These are phyloP conservation scores for Haplographium delicatum DNA, from an alignment of 495 filamentous ascomycete genomes.

Conservation along the genomic window DNA sequence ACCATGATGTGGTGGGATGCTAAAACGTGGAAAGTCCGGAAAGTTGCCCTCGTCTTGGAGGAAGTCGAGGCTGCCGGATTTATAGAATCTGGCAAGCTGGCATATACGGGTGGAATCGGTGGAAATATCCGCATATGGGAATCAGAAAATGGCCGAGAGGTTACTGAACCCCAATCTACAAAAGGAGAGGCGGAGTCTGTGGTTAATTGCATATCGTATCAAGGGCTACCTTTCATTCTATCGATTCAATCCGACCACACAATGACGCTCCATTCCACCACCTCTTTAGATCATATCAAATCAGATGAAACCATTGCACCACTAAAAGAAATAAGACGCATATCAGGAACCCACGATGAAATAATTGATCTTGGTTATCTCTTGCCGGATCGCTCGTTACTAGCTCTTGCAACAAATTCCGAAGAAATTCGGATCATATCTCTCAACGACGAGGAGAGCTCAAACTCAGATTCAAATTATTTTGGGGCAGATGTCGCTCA, in stretches of 20 bases:
- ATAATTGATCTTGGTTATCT: slow-evolving; percentile 90
- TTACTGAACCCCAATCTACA: slow-evolving; percentile 48
- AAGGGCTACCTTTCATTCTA: slow-evolving; percentile 59
- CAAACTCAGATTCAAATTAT: slow-evolving; percentile 41
- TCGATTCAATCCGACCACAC: slow-evolving; percentile 89
- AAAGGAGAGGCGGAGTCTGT: slow-evolving; percentile 74
- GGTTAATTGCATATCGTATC: slow-evolving; percentile 60
- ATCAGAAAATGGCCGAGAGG: slow-evolving; percentile 65
- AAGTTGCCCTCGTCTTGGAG: slow-evolving; percentile 80
- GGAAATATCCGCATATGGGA: slow-evolving; percentile 81
- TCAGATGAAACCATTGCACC: slow-evolving; percentile 23
- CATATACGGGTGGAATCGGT: slow-evolving; percentile 83
- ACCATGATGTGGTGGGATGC: slow-evolving; percentile 90
- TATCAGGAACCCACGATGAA: slow-evolving; percentile 95
- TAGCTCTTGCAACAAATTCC: slow-evolving; percentile 91
- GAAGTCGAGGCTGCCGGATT: slow-evolving; percentile 81
- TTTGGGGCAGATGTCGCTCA: slow-evolving; percentile 84
- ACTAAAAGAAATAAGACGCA: slow-evolving; percentile 52
- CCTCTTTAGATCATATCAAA: slow-evolving; percentile 16
- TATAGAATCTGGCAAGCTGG: slow-evolving; percentile 57
- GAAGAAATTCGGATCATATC: slow-evolving; percentile 88
- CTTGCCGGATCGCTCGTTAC: slow-evolving; percentile 66
- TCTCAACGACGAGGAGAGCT: slow-evolving; percentile 36
- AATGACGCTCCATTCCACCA: slow-evolving; percentile 63
- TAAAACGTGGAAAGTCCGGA: slow-evolving; percentile 74